These are phyloP conservation scores for Pseudogymnoascus sp. DNA, from an alignment of 2,329 filamentous ascomycete species.

Conservation along the genomic window DNA sequence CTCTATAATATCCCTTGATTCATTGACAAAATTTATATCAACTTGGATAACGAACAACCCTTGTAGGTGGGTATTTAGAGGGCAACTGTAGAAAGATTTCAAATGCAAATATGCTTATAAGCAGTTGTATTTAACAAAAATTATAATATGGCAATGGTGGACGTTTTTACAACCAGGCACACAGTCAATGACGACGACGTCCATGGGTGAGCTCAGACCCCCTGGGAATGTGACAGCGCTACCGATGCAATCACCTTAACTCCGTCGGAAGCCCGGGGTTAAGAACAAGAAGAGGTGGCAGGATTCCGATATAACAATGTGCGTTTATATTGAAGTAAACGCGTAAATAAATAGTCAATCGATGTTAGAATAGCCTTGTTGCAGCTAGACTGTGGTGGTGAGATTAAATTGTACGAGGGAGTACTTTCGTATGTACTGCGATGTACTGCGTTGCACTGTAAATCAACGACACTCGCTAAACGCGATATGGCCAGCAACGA, in stretches of 20 bases:
- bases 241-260: background rate
- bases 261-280: background rate
- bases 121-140: background rate
- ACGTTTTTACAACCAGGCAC: background rate
- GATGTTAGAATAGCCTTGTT: background rate
- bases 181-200: slow-evolving; percentile 87
- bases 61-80: background rate
- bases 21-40: background rate
- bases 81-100: background rate
- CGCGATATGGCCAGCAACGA: background rate
- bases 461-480: slow-evolving; percentile 5
- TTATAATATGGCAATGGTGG: background rate
- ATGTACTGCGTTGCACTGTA: background rate
- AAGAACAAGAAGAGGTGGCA: background rate
- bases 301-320: background rate
- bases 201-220: slow-evolving; percentile 61
- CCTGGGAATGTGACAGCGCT: background rate
- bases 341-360: background rate
- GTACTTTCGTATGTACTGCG: background rate
- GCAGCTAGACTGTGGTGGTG: background rate
- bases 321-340: background rate
- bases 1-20: background rate
- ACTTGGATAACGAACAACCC: background rate
- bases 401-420: background rate
- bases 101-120: background rate